Evolutionary conservation across 257 asterid genomes (phyloP).

Genomic region (Gentiana straminea): DNA sequence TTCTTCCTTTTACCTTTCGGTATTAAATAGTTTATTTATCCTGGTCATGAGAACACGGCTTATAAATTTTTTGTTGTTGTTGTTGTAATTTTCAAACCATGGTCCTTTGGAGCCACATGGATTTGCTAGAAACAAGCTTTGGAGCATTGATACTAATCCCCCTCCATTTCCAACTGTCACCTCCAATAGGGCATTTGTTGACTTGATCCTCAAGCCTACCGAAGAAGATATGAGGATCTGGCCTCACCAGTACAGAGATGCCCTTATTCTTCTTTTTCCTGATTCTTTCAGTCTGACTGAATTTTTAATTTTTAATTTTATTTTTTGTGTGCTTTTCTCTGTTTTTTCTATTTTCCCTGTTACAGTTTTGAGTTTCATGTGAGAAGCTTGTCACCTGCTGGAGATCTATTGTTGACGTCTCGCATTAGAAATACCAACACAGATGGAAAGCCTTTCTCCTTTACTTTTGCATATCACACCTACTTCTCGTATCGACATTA

Average conservation of each 20-base stretch:
- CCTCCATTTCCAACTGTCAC: constrained; percentile 58
- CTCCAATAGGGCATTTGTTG: constrained; percentile 54
- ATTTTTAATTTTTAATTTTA: no score
- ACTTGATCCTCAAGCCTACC: constrained; percentile 73
- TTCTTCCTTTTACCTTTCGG: background rate
- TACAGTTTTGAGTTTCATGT: constrained; percentile 85
- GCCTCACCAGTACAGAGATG: constrained; percentile 58
- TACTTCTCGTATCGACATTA: constrained; percentile 93
- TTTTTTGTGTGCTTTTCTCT: no score
- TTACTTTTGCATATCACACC: constrained; percentile 91
- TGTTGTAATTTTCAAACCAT: constrained; percentile 61
- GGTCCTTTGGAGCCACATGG: constrained; percentile 83
- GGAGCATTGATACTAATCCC: constrained; percentile 70
- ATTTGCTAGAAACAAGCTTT: constrained; percentile 85
- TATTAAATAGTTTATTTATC: background rate
- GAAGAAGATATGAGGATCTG: constrained; percentile 76
- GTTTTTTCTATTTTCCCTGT: no score
- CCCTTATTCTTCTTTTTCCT: constrained; percentile 7
- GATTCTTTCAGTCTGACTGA: no score
- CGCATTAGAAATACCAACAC: constrained; percentile 76
- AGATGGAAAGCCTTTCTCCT: constrained; percentile 83
- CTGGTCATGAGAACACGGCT: constrained; percentile 15
- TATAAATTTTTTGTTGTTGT: no score
- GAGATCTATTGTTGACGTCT: constrained; percentile 82
- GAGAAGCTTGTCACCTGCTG: constrained; percentile 69